Percentiles rank a stretch among this genome's conserved stretches.
Conservation (phyloP, 768 basidiomycete species). For the Boletus subparvulus region DNA sequence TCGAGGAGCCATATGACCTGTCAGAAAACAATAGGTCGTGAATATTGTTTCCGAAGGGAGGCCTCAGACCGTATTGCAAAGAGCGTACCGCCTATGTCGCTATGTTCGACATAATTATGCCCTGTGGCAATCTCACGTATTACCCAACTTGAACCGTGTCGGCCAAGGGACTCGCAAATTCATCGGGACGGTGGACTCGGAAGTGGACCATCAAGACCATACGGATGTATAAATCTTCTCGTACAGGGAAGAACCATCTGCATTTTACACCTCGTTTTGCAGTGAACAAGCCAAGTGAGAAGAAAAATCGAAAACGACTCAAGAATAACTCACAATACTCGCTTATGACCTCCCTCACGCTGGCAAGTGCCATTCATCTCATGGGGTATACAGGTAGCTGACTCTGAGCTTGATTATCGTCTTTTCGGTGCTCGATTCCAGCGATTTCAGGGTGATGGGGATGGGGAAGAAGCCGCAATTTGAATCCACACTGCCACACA, state of each 20-base stretch:
- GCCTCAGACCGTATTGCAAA: too few relatives aligned
- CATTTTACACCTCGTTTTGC: too few relatives aligned
- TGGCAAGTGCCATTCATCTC: neutral
- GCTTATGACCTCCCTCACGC: neutral
- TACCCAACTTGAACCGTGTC: too few relatives aligned
- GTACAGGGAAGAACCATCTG: neutral
- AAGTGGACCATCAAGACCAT: neutral
- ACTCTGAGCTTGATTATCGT: neutral
- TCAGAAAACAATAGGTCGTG: too few relatives aligned
- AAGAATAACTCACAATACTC: neutral
- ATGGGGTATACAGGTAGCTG: neutral
- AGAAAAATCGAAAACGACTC: neutral
- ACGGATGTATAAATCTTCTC: neutral
- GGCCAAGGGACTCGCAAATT: neutral
- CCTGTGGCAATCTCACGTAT: too few relatives aligned
- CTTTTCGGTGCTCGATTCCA: neutral
- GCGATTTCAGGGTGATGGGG: neutral
- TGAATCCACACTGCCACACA: constrained; percentile 9
- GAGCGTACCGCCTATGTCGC: too few relatives aligned
- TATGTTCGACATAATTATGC: too few relatives aligned
- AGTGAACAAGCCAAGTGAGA: neutral
- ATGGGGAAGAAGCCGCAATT: neutral
- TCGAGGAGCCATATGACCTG: too few relatives aligned
- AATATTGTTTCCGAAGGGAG: too few relatives aligned
- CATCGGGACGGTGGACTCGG: neutral